These are phyloP conservation scores for Millerozyma miso DNA, from an alignment of 805 yeast species.

Conservation along the genomic window DNA sequence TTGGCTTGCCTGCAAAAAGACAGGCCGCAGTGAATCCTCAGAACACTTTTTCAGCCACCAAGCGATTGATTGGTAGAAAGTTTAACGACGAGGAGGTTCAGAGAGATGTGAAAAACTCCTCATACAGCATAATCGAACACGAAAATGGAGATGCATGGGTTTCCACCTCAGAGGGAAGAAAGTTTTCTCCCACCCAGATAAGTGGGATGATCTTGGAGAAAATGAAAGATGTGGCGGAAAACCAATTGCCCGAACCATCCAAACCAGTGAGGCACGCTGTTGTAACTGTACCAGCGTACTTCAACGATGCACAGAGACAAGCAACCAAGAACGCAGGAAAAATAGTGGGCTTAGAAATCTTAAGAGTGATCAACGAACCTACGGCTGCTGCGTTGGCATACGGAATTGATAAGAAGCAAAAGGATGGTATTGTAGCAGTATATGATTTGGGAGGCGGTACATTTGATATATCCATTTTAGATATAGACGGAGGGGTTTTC, in stretches of 20 bases:
- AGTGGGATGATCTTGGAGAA: slow-evolving; percentile 61
- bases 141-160: slow-evolving; percentile 71
- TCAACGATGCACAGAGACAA: slow-evolving; percentile 73
- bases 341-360: slow-evolving; percentile 68
- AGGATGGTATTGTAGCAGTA: slow-evolving; percentile 52
- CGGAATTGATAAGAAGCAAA: slow-evolving; percentile 55
- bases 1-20: slow-evolving; percentile 70
- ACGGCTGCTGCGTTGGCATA: slow-evolving; percentile 85
- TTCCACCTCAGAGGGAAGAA: slow-evolving; percentile 41
- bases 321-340: slow-evolving; percentile 80
- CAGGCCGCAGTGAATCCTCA: slow-evolving; percentile 73
- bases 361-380: slow-evolving; percentile 78
- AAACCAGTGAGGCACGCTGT: slow-evolving; percentile 61
- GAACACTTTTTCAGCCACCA: slow-evolving; percentile 78
- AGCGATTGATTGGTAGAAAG: slow-evolving; percentile 73
- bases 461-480: slow-evolving; percentile 73
- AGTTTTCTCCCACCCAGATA: slow-evolving; percentile 65
- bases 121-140: slow-evolving; percentile 58
- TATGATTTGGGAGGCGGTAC: slow-evolving; percentile 87
- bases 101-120: slow-evolving; percentile 57
- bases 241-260: slow-evolving; percentile 33
- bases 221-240: slow-evolving; percentile 64
- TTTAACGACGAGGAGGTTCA: slow-evolving; percentile 68
- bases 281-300: slow-evolving; percentile 81
- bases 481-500: slow-evolving; percentile 76